Evolutionary conservation across 2,329 filamentous ascomycete species (phyloP).

Genomic region (Ophiostoma himal-ulmi): DNA sequence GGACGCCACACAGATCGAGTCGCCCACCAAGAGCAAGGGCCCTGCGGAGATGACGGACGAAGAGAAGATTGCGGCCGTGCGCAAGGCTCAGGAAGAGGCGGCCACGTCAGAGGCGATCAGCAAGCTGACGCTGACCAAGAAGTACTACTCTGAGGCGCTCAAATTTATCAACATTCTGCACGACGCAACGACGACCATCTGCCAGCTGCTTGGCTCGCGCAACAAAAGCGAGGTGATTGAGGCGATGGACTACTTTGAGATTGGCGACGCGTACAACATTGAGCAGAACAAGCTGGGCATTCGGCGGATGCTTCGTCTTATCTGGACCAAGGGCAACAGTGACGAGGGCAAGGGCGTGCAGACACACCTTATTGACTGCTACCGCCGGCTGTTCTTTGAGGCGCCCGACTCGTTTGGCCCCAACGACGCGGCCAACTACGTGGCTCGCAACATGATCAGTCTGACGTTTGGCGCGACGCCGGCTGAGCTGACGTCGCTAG

Average conservation of each 20-base stretch:
- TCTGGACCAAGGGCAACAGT: slow-evolving; percentile 99
- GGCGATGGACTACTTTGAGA: slow-evolving; percentile 96
- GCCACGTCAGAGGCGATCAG: slow-evolving; percentile 83
- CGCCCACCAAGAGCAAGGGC: slow-evolving; percentile 39
- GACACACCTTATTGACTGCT: slow-evolving; percentile 92
- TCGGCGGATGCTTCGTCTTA: slow-evolving; percentile 87
- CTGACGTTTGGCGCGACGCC: slow-evolving; percentile 92
- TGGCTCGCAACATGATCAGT: slow-evolving; percentile 98
- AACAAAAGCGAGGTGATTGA: slow-evolving; percentile 99
- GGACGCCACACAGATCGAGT: slow-evolving; percentile 77
- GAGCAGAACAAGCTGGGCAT: slow-evolving; percentile 90
- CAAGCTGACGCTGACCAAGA: slow-evolving; percentile 77
- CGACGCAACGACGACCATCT: slow-evolving; percentile 70
- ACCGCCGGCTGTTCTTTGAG: slow-evolving; percentile 92
- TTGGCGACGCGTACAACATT: slow-evolving; percentile 92
- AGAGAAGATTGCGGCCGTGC: slow-evolving; percentile 64
- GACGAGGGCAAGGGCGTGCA: slow-evolving; percentile 98
- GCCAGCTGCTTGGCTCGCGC: slow-evolving; percentile 82
- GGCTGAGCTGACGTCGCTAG: slow-evolving; percentile 88
- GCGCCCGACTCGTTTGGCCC: slow-evolving; percentile 80
- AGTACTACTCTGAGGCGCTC: slow-evolving; percentile 90
- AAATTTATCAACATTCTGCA: slow-evolving; percentile 91
- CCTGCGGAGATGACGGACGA: slow-evolving; percentile 66
- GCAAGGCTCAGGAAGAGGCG: slow-evolving; percentile 78
- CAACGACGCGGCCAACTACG: slow-evolving; percentile 90